Conservation (phyloP, 805 yeast species). For the Candida namnaoensis region DNA sequence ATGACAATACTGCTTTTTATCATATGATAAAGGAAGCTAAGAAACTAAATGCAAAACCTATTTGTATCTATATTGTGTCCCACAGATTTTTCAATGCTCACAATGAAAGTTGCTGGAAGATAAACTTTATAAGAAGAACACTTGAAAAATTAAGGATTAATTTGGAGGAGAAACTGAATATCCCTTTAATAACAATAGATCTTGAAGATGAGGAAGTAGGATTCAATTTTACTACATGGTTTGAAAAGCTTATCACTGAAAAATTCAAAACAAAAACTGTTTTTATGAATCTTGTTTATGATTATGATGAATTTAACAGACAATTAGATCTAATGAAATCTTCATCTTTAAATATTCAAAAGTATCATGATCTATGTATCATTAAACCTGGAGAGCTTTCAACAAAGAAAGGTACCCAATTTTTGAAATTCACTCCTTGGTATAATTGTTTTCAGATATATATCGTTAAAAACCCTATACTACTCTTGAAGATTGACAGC, state of each 20-base stretch:
- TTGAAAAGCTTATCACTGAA: constrained; percentile 7
- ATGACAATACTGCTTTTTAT: constrained; percentile 33
- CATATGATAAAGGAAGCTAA: constrained; percentile 25
- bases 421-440: constrained; percentile 42
- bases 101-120: constrained; percentile 32
- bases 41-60: constrained; percentile 22
- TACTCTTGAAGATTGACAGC: not conserved
- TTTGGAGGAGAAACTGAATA: constrained; percentile 20
- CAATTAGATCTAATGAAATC: constrained; percentile 18
- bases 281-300: constrained; percentile 24
- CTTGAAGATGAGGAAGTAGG: constrained; percentile 9
- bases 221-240: constrained; percentile 13
- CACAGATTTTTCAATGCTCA: constrained; percentile 33
- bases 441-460: constrained; percentile 31
- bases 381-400: constrained; percentile 30
- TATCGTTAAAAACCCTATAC: constrained; percentile 13
- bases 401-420: constrained; percentile 34
- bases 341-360: constrained; percentile 6
- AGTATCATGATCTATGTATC: constrained; percentile 33
- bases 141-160: constrained; percentile 21
- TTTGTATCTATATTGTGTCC: constrained; percentile 33
- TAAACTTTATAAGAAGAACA: constrained; percentile 27
- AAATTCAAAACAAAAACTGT: constrained; percentile 9
- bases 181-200: constrained; percentile 24
- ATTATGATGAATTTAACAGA: constrained; percentile 24